Percentiles rank a stretch among this genome's conserved stretches.
Conservation (phyloP, 495 filamentous ascomycete species). For the Trichoderma reesei region DNA sequence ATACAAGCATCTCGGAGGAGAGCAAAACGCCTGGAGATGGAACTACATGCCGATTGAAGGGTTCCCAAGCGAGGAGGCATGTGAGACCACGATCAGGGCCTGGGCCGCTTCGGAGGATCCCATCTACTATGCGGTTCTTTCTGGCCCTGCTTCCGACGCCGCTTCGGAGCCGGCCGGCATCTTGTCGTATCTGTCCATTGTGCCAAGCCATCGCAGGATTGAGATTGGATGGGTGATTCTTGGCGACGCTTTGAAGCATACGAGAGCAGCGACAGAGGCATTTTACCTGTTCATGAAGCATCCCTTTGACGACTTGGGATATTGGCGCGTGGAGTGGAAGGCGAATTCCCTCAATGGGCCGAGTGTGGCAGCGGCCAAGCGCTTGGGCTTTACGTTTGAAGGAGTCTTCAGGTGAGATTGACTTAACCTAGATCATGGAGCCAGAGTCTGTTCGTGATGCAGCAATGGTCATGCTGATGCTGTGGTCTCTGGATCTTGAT, state of each 20-base stretch:
- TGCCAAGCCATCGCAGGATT: slow-evolving; percentile 23
- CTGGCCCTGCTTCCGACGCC: slow-evolving; percentile 6
- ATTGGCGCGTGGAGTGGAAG: slow-evolving; percentile 46
- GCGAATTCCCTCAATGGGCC: slow-evolving; percentile 36
- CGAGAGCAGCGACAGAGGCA: slow-evolving; percentile 35
- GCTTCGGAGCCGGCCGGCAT: slow-evolving; percentile 25
- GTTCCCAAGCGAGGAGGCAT: slow-evolving; percentile 17
- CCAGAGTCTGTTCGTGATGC: neutral
- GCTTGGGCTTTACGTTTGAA: slow-evolving; percentile 40
- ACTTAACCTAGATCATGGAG: neutral
- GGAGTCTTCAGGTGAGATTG: slow-evolving; percentile 39
- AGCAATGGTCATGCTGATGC: neutral
- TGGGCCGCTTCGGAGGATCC: slow-evolving; percentile 28
- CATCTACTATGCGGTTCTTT: slow-evolving; percentile 11
- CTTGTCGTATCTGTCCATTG: slow-evolving; percentile 33
- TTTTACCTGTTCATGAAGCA: slow-evolving; percentile 32
- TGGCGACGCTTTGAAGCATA: slow-evolving; percentile 28
- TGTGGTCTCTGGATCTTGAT: neutral
- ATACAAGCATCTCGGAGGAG: slow-evolving; percentile 23
- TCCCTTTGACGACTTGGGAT: slow-evolving; percentile 35
- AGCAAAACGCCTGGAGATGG: slow-evolving; percentile 24
- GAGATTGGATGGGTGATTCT: slow-evolving; percentile 41
- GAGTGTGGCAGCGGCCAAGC: slow-evolving; percentile 32
- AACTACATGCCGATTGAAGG: slow-evolving; percentile 31
- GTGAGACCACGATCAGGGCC: slow-evolving; percentile 18